Percentiles rank a stretch among this genome's conserved stretches.
phyloP scores from a whole-genome alignment of 139 green algal species.

The Picochlorum costavermella region DNA sequence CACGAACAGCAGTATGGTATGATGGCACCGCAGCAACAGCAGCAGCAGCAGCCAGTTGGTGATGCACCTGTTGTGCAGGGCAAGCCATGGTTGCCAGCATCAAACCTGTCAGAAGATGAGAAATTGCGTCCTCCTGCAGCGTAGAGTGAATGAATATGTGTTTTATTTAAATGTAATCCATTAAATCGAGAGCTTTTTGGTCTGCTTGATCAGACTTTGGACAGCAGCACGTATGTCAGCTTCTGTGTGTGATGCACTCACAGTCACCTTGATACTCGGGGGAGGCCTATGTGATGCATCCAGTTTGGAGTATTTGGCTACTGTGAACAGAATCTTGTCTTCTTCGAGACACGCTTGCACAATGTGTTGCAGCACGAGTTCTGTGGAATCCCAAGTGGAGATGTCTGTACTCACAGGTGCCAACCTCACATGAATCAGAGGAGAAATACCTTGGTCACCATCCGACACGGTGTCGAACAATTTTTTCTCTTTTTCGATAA shows the following conservation, averaged over 20 bases:
- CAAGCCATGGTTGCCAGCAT: conserved; percentile 21
- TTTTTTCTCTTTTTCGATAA: conserved; percentile 29
- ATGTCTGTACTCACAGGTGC: conserved; percentile 8
- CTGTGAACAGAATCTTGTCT: conserved; percentile 39
- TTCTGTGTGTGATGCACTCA: conserved; percentile 33
- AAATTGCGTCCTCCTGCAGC: conserved; percentile 30
- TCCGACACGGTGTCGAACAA: conserved; percentile 38
- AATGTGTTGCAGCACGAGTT: conserved; percentile 16
- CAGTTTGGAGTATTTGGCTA: conserved; percentile 43
- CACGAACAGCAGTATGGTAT: no score
- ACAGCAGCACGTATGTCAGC: conserved; percentile 39
- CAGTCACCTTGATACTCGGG: conserved; percentile 41
- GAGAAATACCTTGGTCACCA: conserved; percentile 22
- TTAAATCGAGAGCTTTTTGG: neutral
- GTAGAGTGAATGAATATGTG: neutral
- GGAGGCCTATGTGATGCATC: conserved; percentile 29
- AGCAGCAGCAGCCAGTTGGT: neutral
- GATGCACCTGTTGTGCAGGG: conserved; percentile 9
- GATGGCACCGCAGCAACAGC: neutral
- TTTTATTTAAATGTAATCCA: neutral
- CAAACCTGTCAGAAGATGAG: conserved; percentile 22
- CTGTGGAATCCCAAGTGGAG: neutral
- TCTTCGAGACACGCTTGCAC: conserved; percentile 28
- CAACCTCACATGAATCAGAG: conserved; percentile 55
- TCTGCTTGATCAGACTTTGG: conserved; percentile 18